These are phyloP conservation scores for Macadamia integrifolia DNA, from an alignment of 164 flowering plant genomes.

Conservation along the genomic window DNA sequence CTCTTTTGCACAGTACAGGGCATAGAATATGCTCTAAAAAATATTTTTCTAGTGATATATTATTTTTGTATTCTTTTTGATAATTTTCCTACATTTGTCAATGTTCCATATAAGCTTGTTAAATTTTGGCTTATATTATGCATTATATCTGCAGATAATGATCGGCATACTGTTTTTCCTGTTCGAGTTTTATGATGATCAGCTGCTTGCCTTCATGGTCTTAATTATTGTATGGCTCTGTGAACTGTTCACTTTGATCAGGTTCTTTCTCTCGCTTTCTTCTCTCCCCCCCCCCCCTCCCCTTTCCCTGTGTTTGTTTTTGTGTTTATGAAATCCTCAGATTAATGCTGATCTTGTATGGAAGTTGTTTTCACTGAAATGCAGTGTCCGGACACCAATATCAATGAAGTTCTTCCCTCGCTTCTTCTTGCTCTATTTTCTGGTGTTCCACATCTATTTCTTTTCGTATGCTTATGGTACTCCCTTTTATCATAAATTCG, in stretches of 20 bases:
- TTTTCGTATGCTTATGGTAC: slow-evolving; percentile 97
- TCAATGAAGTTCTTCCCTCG: slow-evolving; percentile 99
- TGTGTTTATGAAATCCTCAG: neutral
- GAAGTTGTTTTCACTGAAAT: slow-evolving; percentile 12
- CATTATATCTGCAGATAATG: slow-evolving; percentile 72
- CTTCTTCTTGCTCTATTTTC: slow-evolving; percentile 91
- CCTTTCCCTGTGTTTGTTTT: too few relatives aligned
- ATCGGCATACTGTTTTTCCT: slow-evolving; percentile 95
- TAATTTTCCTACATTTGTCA: neutral
- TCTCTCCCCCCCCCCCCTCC: neutral
- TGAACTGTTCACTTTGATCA: slow-evolving; percentile 90
- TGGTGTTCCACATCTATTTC: slow-evolving; percentile 96
- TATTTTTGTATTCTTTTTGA: neutral
- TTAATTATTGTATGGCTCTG: slow-evolving; percentile 92
- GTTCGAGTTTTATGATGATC: slow-evolving; percentile 98
- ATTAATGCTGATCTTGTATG: slow-evolving; percentile 1
- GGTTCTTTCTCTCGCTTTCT: slow-evolving; percentile 50
- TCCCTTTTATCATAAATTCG: neutral
- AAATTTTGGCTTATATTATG: neutral
- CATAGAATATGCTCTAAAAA: neutral
- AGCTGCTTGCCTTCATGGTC: slow-evolving; percentile 97
- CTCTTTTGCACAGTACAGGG: neutral
- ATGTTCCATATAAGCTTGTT: neutral
- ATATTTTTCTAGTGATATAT: too few relatives aligned
- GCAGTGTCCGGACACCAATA: slow-evolving; percentile 97